A percentile compares a stretch with the other conserved stretches of the same genome.
These are phyloP conservation scores for Barnettozyma botsteinii DNA, from an alignment of 805 yeast species.

Conservation along the genomic window DNA sequence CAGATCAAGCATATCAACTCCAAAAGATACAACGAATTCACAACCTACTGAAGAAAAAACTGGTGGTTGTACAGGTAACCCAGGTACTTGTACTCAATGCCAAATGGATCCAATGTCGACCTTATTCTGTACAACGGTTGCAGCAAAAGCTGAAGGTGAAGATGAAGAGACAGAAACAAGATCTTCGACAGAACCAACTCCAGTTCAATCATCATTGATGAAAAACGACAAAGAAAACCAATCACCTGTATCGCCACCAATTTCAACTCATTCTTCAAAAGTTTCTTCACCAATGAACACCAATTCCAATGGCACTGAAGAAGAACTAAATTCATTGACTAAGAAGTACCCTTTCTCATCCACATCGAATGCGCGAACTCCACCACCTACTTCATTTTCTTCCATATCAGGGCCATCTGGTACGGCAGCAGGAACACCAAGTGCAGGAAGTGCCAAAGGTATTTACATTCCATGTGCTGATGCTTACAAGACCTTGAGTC, in stretches of 20 bases:
- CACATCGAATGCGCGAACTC: constrained; percentile 8
- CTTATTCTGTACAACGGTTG: constrained; percentile 80
- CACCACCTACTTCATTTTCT: neutral
- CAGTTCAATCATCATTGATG: neutral
- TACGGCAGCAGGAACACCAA: neutral
- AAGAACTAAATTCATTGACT: constrained; percentile 22
- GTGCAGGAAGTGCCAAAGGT: constrained; percentile 24
- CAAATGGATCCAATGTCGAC: constrained; percentile 85
- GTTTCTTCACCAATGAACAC: constrained; percentile 23
- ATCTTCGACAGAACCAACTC: neutral
- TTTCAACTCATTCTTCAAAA: constrained; percentile 22
- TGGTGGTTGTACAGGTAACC: constrained; percentile 73
- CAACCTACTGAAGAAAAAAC: constrained; percentile 7
- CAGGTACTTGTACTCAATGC: constrained; percentile 82
- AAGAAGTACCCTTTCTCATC: constrained; percentile 3
- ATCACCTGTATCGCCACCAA: constrained; percentile 26
- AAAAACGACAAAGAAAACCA: constrained; percentile 12
- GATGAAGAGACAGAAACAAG: neutral
- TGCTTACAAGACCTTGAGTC: constrained; percentile 79
- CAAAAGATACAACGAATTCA: constrained; percentile 11
- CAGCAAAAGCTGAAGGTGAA: constrained; percentile 36
- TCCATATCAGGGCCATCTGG: constrained; percentile 1
- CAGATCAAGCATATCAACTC: constrained; percentile 25
- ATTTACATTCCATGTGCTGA: constrained; percentile 84
- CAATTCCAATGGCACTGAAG: constrained; percentile 14